Base-by-base conservation (phyloP, 768 basidiomycete species). In the Dentipellis sp. region DNA sequence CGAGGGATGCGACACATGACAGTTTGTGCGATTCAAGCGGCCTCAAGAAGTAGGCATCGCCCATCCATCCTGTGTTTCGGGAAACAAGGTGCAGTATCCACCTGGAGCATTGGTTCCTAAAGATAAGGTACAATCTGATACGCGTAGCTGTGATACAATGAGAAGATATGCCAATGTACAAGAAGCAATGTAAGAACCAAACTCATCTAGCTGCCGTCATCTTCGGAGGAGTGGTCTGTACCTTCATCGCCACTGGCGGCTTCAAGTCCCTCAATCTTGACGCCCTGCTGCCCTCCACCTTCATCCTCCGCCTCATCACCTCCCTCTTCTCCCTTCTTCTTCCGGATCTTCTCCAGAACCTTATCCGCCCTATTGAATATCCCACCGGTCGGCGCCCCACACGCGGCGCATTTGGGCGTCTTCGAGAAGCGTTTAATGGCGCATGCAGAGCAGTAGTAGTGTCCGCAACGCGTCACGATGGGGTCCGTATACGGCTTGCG, bases 331-430 rank as follows among this genome's bases (percentile, higher is more conserved):
- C 81, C 75, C 66, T 80, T 77, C 69, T 80, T 84, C 71, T 86
- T 86, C 67, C 86, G 83, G 71, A 90, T 70, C 75, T 89, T 94
- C 60, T 87, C 86, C 45, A 99, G 80, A 54, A 98, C 81, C 73
- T 97, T 97, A 62, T 89, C 94, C 48, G 88, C 94, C 52, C 89
- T 80, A 69, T 98, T 98, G 77, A 98, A 99, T 62, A 98, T 94
- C 2, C 95, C 97, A 14, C 86, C 90, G 0, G 97, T 98, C 0
- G 93, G 82, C 11, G 91, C 81, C 50, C 93, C 89, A 66, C 97
- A 99, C 10, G 94, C 97, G 53, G 91, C 78, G 63, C 97, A 99
- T 71, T 94, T 97, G 1, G 92, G 92, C 47, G 92, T 97, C 75
- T 87, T 95, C 39, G 86, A 83, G 64, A 87, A 98, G 52, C 97